Percentiles rank a stretch among this genome's conserved stretches.
These are phyloP conservation scores for Puccinia triticina DNA, from an alignment of 1,284 basidiomycete genomes.

Conservation along the genomic window DNA sequence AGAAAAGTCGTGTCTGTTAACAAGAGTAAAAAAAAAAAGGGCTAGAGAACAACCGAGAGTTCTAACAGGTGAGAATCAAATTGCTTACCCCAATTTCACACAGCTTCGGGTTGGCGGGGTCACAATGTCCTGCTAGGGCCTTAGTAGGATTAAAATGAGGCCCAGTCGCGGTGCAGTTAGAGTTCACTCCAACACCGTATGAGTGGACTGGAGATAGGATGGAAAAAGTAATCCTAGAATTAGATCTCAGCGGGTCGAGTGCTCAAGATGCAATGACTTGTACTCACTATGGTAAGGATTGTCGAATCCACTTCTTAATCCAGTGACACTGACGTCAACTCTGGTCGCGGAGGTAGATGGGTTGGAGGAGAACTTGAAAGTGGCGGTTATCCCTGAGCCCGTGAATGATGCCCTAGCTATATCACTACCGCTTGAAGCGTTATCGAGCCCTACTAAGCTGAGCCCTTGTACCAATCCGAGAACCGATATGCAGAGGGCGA, in stretches of 20 bases:
- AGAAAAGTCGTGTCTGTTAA: background rate
- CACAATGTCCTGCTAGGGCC: background rate
- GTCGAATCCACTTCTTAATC: background rate
- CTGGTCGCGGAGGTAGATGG: background rate
- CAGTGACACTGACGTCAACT: background rate
- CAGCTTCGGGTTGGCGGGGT: background rate
- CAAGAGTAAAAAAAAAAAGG: background rate
- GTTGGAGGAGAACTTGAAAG: background rate
- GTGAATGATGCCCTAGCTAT: background rate
- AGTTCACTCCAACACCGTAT: too few species aligned
- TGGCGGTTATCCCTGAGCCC: background rate
- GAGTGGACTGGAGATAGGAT: background rate
- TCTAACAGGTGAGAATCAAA: background rate
- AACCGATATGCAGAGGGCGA: background rate
- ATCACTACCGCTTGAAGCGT: background rate
- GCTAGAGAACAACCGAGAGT: background rate
- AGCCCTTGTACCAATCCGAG: background rate
- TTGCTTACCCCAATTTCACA: constrained; percentile 13
- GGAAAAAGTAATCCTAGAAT: background rate
- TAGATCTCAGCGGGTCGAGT: background rate
- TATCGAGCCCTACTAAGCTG: background rate
- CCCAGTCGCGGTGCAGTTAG: background rate
- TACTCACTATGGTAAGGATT: constrained; percentile 14
- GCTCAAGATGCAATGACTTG: background rate
- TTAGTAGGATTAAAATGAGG: constrained; percentile 7